A percentile compares a stretch with the other conserved stretches of the same genome.
Evolutionary conservation across 306 rosid species (phyloP).

Genomic region (Cicer arietinum): DNA sequence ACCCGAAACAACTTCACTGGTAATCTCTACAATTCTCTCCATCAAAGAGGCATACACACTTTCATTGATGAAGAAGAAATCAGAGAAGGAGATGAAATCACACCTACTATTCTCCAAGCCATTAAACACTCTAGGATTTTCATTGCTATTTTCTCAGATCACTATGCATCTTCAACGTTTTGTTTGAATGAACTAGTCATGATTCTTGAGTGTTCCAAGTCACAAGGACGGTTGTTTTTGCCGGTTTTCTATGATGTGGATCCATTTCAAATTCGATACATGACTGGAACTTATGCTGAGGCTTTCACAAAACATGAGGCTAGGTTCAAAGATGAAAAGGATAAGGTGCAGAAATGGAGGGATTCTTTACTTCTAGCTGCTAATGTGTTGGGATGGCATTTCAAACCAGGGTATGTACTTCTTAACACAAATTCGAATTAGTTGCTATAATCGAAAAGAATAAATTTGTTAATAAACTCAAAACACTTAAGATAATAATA

Average conservation of each 20-base stretch:
- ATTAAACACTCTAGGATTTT: background rate
- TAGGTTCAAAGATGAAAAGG: background rate
- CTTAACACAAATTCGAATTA: background rate
- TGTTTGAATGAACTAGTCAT: slow-evolving; percentile 7
- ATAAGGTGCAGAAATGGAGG: background rate
- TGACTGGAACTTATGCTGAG: background rate
- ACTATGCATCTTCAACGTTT: background rate
- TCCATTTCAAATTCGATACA: background rate
- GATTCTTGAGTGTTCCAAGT: background rate
- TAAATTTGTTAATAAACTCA: too few species aligned
- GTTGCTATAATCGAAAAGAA: too few species aligned
- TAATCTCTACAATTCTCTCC: slow-evolving; percentile 1
- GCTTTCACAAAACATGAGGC: background rate
- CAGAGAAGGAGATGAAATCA: slow-evolving; percentile 8
- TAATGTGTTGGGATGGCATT: slow-evolving; percentile 4
- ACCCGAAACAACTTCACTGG: background rate
- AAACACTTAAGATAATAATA: too few species aligned
- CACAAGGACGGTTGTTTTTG: background rate
- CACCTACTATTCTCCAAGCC: background rate
- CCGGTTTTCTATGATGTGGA: slow-evolving; percentile 1
- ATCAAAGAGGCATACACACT: slow-evolving; percentile 9
- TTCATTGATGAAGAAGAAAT: background rate
- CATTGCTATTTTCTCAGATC: background rate
- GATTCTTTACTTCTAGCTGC: slow-evolving; percentile 4
- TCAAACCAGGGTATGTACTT: background rate